A percentile compares a stretch with the other conserved stretches of the same genome.
phyloP scores from a whole-genome alignment of 768 basidiomycete genomes.

The Tulasnella sp. region DNA sequence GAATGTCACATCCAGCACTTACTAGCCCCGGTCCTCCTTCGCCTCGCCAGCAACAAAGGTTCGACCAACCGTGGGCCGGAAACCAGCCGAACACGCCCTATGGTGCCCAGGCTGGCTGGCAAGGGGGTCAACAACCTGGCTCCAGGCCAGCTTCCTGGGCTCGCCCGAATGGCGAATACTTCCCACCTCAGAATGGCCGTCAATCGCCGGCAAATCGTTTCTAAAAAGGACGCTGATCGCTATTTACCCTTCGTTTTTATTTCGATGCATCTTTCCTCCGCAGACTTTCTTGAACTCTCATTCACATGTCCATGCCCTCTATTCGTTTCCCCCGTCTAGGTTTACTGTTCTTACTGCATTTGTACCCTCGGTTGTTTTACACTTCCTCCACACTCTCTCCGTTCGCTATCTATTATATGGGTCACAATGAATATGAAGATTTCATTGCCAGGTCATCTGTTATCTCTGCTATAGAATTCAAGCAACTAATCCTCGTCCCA shows the following conservation, averaged over 20 bases:
- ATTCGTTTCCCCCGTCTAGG: not conserved
- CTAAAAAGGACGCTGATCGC: slow-evolving; percentile 9
- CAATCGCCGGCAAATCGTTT: slow-evolving; percentile 32
- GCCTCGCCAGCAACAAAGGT: slow-evolving; percentile 25
- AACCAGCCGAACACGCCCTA: slow-evolving; percentile 22
- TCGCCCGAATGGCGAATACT: slow-evolving; percentile 30
- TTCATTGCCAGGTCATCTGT: not conserved
- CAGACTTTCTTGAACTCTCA: slow-evolving; percentile 17
- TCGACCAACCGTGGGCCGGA: slow-evolving; percentile 12
- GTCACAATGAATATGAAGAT: slow-evolving; percentile 17
- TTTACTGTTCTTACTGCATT: slow-evolving; percentile 13
- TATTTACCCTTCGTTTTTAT: slow-evolving; percentile 23
- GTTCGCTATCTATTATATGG: slow-evolving; percentile 10
- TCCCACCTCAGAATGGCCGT: slow-evolving; percentile 32
- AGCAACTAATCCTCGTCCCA: slow-evolving; percentile 1
- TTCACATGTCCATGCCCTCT: not conserved
- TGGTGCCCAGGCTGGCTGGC: slow-evolving; percentile 15
- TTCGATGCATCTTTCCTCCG: slow-evolving; percentile 13
- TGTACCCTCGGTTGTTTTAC: slow-evolving; percentile 7
- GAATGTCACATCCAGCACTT: slow-evolving; percentile 23
- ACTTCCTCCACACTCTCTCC: not conserved
- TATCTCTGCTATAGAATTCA: not conserved
- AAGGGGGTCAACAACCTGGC: not conserved
- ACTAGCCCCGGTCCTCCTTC: slow-evolving; percentile 29
- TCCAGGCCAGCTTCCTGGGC: slow-evolving; percentile 31